Conservation (phyloP, 495 filamentous ascomycete species). For the Penicillium subrubescens region DNA sequence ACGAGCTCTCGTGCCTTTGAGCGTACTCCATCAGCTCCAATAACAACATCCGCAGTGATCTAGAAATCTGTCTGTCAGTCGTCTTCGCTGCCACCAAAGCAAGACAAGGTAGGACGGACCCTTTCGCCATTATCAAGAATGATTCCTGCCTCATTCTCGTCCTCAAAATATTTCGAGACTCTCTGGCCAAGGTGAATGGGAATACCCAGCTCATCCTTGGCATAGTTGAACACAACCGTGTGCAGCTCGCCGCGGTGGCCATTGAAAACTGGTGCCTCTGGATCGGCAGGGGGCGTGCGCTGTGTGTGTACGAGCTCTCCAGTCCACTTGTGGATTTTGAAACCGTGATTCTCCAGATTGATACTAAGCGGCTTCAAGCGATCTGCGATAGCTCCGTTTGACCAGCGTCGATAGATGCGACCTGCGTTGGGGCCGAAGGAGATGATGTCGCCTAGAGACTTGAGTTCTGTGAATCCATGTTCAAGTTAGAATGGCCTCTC, state of each 20-base stretch:
- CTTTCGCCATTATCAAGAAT: conserved; percentile 53
- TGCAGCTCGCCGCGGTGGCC: conserved; percentile 63
- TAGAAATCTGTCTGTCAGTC: conserved; percentile 7
- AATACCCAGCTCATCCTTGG: conserved; percentile 55
- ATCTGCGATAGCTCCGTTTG: conserved; percentile 42
- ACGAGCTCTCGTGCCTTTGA: conserved; percentile 61
- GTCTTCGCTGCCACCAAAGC: no score
- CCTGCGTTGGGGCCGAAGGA: conserved; percentile 64
- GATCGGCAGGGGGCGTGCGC: conserved; percentile 40
- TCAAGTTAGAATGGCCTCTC: not conserved
- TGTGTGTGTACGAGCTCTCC: conserved; percentile 64
- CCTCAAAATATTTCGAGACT: conserved; percentile 60
- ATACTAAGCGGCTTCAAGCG: conserved; percentile 54
- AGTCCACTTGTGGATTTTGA: conserved; percentile 57
- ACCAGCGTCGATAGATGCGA: conserved; percentile 57
- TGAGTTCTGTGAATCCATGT: conserved; percentile 39
- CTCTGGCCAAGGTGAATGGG: conserved; percentile 56
- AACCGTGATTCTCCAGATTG: conserved; percentile 53
- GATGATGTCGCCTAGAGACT: conserved; percentile 63
- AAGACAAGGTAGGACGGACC: conserved; percentile 16
- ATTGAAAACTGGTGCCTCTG: conserved; percentile 59
- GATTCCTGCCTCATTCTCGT: conserved; percentile 53
- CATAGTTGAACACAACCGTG: conserved; percentile 57
- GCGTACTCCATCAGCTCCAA: conserved; percentile 62
- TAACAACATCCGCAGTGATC: conserved; percentile 33